phyloP scores from a whole-genome alignment of 2,329 filamentous ascomycete species.

The Hyphodiscus sp. region DNA sequence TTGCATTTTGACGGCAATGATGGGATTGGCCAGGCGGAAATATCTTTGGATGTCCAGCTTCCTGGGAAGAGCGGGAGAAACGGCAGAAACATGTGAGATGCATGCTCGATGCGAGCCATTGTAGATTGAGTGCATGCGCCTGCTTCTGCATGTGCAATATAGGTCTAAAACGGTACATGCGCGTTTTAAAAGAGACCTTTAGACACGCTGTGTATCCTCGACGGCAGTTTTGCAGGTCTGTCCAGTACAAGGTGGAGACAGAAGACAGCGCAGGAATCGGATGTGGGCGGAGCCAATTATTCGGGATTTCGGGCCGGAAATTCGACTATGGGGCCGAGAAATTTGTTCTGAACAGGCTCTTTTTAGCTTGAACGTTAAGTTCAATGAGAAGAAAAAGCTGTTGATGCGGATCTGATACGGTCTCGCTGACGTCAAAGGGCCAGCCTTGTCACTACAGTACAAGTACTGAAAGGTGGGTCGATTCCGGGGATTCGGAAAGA shows the following conservation, averaged over 20 bases:
- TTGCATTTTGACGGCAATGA: neutral
- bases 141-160: neutral
- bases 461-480: neutral
- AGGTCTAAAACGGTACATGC: neutral
- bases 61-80: neutral
- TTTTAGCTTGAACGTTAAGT: too few relatives aligned
- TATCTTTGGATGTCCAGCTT: neutral
- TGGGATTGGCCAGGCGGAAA: neutral
- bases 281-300: neutral
- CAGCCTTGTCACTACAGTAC: neutral
- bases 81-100: neutral
- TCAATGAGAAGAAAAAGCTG: neutral
- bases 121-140: constrained; percentile 4
- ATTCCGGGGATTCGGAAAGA: constrained; percentile 9
- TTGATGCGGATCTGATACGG: neutral
- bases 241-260: neutral
- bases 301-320: neutral
- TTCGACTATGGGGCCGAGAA: too few relatives aligned
- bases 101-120: neutral
- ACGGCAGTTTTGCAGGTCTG: neutral
- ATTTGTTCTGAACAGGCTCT: too few relatives aligned
- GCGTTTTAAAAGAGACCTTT: neutral
- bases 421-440: neutral
- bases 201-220: neutral
- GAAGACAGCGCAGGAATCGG: neutral